Evolutionary conservation across 108 stramenopile genomes (phyloP), one percentile per base, ranked within the genome.

Genomic region (Pinguiococcus pyrenoidosus): DNA sequence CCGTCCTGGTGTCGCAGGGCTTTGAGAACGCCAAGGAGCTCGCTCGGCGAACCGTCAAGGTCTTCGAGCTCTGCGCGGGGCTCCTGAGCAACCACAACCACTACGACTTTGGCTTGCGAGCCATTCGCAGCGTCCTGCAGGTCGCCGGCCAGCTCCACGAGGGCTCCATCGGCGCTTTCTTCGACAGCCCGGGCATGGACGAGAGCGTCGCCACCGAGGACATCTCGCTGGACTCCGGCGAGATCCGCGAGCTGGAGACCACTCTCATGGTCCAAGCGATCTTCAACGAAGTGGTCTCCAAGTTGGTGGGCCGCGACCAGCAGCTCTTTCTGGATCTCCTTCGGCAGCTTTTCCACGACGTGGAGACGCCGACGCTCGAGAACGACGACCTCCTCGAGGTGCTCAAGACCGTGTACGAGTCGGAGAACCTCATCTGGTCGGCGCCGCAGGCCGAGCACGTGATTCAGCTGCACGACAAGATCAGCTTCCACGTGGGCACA

Each of bases 261-360:
- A n/a, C n/a, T n/a, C n/a, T n/a, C n/a, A n/a, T n/a, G n/a, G n/a
- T 78, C 41, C 39, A 71, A 5, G 75, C 75, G 7, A 46, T 78
- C 32, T 39, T 62, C 40, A 73, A 76, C 44, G 71, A 65, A 16
- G 76, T 76, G 28, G 51, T 78, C 20, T 75, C 77, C 35, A 78
- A 78, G 53, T 74, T 78, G 32, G 45, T 76, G 30, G 54, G 61
- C 26, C 62, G 64, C 14, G 77, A 78, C 24, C 49, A 72, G 5
- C 75, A 72, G 5, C 69, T 78, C 7, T 78, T 76, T 56, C 35
- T 52, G 0, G 77, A 66, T n/a, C 71, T 78, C 32, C 40, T 78
- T 0, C 30, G 63, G n/a, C 75, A 78, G 29, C 49, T 78, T 2
- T 78, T 78, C 30, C 77, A 74, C 1, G 72, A 70, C 26, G 59